A percentile compares a stretch with the other conserved stretches of the same genome.
These are phyloP conservation scores for Yamadazyma epiphylla DNA, from an alignment of 1,139 yeast species.

Conservation along the genomic window DNA sequence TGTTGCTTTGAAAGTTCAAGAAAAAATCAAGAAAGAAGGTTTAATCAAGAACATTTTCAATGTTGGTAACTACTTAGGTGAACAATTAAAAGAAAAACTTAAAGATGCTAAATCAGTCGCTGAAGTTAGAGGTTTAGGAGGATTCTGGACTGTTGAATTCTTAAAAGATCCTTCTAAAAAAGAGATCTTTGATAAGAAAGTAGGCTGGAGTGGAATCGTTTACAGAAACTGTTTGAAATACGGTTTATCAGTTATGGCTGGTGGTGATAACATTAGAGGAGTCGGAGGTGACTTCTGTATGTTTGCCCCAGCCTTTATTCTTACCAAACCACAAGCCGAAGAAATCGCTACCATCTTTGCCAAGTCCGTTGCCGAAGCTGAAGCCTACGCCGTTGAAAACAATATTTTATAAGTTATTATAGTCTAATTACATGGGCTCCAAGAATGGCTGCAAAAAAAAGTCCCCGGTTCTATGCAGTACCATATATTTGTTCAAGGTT, in stretches of 20 bases:
- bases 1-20: constrained; percentile 57
- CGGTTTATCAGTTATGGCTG: constrained; percentile 45
- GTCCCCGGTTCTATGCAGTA: no score
- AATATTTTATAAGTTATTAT: no score
- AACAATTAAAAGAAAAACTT: constrained; percentile 27
- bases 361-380: constrained; percentile 8
- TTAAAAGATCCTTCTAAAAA: constrained; percentile 49
- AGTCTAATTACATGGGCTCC: no score
- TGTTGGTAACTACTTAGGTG: constrained; percentile 48
- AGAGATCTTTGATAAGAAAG: constrained; percentile 36
- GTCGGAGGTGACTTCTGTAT: constrained; percentile 45
- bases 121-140: constrained; percentile 59
- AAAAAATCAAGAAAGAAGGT: constrained; percentile 41
- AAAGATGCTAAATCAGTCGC: constrained; percentile 39
- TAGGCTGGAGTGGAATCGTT: constrained; percentile 30
- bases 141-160: constrained; percentile 57
- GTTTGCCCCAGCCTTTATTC: constrained; percentile 48
- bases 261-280: constrained; percentile 27
- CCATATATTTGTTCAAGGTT: no score
- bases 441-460: background rate
- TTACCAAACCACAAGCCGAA: constrained; percentile 45
- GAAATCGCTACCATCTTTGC: constrained; percentile 25
- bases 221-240: constrained; percentile 33
- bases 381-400: constrained; percentile 2
- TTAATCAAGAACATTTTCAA: constrained; percentile 47